These are phyloP conservation scores for Phanerochaete carnosa DNA, from an alignment of 768 basidiomycete species.

Conservation along the genomic window DNA sequence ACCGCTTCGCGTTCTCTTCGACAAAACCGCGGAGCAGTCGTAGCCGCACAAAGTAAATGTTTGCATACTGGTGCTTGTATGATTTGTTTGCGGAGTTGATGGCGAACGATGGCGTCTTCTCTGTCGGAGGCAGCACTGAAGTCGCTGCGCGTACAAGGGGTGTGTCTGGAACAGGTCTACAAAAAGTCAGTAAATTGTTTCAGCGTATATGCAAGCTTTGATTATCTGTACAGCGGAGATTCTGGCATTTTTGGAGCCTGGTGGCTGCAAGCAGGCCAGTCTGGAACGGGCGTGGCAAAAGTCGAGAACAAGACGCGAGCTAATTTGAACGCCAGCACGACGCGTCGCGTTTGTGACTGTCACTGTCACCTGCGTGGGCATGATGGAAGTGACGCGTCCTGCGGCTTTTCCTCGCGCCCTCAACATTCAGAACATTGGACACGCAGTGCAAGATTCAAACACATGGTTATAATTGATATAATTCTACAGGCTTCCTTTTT, in stretches of 20 bases:
- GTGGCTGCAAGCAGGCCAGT: background rate
- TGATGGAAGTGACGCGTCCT: too few relatives aligned
- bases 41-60: conserved; percentile 66
- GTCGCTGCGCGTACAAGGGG: conserved; percentile 28
- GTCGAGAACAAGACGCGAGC: background rate
- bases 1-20: conserved; percentile 41
- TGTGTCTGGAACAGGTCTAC: conserved; percentile 21
- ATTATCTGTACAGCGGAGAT: background rate
- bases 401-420: too few relatives aligned
- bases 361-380: background rate
- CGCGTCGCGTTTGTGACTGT: conserved; percentile 7
- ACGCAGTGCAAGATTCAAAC: too few relatives aligned
- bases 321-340: conserved; percentile 1
- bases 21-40: conserved; percentile 46
- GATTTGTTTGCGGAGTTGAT: conserved; percentile 43
- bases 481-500: too few relatives aligned
- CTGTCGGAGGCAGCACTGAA: conserved; percentile 25
- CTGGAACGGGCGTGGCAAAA: background rate
- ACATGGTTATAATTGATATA: too few relatives aligned
- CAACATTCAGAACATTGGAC: too few relatives aligned
- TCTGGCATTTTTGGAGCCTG: background rate
- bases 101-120: conserved; percentile 37
- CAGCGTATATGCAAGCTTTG: background rate
- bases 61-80: conserved; percentile 70
- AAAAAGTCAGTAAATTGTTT: background rate